These are phyloP conservation scores for Euphorbia schlechtendalii DNA, from an alignment of 441 rosid genomes.

Conservation along the genomic window DNA sequence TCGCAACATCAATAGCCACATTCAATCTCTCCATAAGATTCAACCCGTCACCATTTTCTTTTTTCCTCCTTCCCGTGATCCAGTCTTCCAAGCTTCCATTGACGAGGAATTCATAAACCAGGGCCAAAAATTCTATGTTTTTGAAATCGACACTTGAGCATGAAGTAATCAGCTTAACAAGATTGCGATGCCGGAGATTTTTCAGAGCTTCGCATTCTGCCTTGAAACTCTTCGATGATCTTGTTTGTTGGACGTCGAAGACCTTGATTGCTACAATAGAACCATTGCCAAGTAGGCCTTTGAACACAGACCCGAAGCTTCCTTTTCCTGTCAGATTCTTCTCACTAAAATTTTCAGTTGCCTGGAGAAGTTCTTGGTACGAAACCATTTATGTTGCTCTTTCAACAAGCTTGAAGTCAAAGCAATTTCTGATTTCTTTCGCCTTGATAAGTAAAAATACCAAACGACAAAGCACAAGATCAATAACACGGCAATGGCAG, in stretches of 20 bases:
- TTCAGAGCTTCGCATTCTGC: conserved; percentile 49
- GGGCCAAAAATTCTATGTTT: conserved; percentile 41
- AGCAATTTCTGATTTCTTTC: conserved; percentile 11
- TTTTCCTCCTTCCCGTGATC: conserved; percentile 31
- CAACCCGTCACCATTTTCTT: conserved; percentile 28
- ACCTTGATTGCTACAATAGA: conserved; percentile 32
- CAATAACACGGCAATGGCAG: neutral
- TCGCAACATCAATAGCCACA: conserved; percentile 37
- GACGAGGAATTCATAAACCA: conserved; percentile 39
- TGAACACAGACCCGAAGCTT: conserved; percentile 46
- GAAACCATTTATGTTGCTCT: conserved; percentile 29
- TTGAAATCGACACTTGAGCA: conserved; percentile 45
- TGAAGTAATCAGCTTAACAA: conserved; percentile 46
- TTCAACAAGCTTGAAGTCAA: conserved; percentile 10
- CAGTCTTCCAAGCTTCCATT: conserved; percentile 50
- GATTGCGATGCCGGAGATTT: conserved; percentile 44
- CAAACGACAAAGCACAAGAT: conserved; percentile 20
- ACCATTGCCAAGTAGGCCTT: conserved; percentile 24
- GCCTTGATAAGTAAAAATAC: conserved; percentile 14
- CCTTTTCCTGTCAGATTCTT: conserved; percentile 42
- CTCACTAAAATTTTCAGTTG: conserved; percentile 28
- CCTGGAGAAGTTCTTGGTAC: conserved; percentile 36
- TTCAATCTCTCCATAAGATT: conserved; percentile 36
- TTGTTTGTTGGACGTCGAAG: conserved; percentile 23
- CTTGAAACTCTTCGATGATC: conserved; percentile 39